Conservation (phyloP, 805 yeast genomes). For the Brettanomyces custersianus region DNA sequence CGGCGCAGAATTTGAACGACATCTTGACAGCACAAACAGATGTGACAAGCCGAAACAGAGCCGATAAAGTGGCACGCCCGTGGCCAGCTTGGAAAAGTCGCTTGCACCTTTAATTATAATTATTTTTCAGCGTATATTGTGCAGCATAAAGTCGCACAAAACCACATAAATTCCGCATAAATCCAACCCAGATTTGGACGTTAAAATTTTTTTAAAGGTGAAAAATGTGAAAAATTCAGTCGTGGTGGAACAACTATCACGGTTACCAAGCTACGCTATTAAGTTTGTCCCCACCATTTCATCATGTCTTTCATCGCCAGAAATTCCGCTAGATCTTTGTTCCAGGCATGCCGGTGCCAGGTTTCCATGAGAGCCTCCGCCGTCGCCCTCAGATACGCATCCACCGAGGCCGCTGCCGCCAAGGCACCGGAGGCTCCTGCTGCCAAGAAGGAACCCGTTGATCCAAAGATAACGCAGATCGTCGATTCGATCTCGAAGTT, state of each 20-base stretch:
- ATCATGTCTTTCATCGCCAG: slow-evolving; percentile 5
- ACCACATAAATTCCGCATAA: no score
- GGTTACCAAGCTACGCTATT: no score
- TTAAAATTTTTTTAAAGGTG: no score
- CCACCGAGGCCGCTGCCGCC: slow-evolving; percentile 30
- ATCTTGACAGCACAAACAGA: slow-evolving; percentile 6
- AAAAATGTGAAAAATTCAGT: no score
- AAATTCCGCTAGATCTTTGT: slow-evolving; percentile 14
- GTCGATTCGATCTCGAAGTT: slow-evolving; percentile 87
- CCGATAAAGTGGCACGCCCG: no score
- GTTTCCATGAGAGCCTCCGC: slow-evolving; percentile 5
- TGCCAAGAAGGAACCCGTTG: slow-evolving; percentile 76
- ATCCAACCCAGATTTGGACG: no score
- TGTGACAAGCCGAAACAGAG: neutral
- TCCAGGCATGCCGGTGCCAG: slow-evolving; percentile 12
- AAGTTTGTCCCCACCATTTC: no score
- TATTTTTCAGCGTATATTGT: no score
- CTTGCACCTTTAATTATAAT: no score
- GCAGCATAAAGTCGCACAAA: no score
- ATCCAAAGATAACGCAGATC: slow-evolving; percentile 78
- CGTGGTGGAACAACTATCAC: no score
- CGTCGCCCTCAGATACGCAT: slow-evolving; percentile 34
- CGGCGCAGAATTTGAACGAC: slow-evolving; percentile 91
- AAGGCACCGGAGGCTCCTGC: slow-evolving; percentile 82
- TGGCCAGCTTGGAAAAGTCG: no score